Evolutionary conservation across 208 protist species (phyloP).

Genomic region (Crithidia sp.): DNA sequence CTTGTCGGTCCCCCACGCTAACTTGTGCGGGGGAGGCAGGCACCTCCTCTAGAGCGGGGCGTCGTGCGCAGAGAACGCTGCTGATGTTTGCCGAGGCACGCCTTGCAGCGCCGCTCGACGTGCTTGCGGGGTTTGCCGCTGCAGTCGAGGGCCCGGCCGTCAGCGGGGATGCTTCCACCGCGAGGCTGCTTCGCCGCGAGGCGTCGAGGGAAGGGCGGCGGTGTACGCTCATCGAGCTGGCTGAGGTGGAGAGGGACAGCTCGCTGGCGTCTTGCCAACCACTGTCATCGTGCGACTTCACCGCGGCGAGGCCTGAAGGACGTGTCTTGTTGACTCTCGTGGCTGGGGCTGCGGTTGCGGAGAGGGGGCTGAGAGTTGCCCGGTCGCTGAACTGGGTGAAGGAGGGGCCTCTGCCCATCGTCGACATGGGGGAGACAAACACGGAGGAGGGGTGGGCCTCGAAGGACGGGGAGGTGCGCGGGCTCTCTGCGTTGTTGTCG

Average conservation of each 20-base stretch:
- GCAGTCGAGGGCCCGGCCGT: background rate
- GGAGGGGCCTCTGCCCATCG: background rate
- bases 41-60: background rate
- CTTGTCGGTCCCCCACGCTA: background rate
- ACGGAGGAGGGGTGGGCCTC: background rate
- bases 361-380: background rate
- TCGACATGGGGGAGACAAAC: slow-evolving; percentile 1
- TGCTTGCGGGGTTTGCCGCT: too few species aligned
- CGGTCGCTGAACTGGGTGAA: background rate
- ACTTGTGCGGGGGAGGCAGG: background rate
- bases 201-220: background rate
- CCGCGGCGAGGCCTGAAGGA: background rate
- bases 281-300: background rate
- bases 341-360: background rate
- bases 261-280: background rate
- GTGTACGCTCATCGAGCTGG: background rate
- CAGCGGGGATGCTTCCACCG: background rate
- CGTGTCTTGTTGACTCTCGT: background rate
- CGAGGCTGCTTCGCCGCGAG: background rate
- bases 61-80: background rate
- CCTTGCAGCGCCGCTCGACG: too few species aligned
- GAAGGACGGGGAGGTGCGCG: background rate
- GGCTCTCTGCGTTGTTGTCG: background rate
- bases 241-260: background rate
- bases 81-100: too few species aligned